Base-by-base conservation (phyloP, 306 rosid species). In the Cajanus cajan region DNA sequence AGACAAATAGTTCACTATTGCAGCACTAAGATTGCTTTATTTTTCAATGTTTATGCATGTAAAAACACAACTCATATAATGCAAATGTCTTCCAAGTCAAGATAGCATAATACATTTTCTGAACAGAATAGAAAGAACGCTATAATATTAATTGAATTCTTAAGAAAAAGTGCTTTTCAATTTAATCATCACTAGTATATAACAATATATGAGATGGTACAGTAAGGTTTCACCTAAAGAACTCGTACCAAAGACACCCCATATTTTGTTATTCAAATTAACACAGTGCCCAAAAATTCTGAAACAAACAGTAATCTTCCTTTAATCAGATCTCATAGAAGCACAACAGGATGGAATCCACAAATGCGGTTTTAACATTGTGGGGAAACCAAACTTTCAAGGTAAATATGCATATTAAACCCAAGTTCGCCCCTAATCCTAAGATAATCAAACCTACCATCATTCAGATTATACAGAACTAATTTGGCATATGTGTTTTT, bases 301-400 rank as follows among this genome's bases (percentile, higher is more conserved):
- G 59, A 47, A 69, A 57, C 25, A 50, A 47, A 45, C 10, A 13
- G 33, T 31, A 48, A 12, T 4, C 57, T 7, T 15, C 24, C 33
- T 68, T 8, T 25, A 44, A 48, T 18, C 31, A 70, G 40, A 70
- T 22, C 16, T 12, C 55, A 22, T 6, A 24, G 12, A 68, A 48
- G 13, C 51, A 48, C n/a, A 44, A 12, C 48, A 12, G 5, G 48
- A 44, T 11, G n/a, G 48, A 44, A 44, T 11, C 31, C 31, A 28
- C 24, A 74, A 16, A 59, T 28, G 5, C 16, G 61, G 18, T 12
- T 43, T 18, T 14, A 62, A 6, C 6, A 5, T 7, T 1, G 58
- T 0, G 82, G 68, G 16, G 76, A 78, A 54, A 78, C n/a, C 24
- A 78, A 6, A 61, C 76, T 78, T 22, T 78, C 82, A 25, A 12